Percentiles rank a stretch among this genome's conserved stretches.
Conservation (phyloP, 176 grass and related monocot species). For the Elymus sibiricus region DNA sequence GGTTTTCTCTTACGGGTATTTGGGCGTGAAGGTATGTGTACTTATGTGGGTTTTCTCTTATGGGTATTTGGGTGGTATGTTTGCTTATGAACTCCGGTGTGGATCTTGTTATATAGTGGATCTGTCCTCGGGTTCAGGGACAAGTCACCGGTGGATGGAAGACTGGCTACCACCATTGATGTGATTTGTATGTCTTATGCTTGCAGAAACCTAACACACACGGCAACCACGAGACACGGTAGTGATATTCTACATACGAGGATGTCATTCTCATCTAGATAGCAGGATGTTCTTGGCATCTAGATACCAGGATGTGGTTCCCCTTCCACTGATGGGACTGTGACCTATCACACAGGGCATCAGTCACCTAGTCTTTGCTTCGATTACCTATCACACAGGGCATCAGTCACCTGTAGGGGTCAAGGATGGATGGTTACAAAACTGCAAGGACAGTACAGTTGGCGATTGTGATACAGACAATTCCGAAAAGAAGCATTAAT, state of each 20-base stretch:
- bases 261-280: too few species aligned
- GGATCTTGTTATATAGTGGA: slow-evolving; percentile 16
- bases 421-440: too few species aligned
- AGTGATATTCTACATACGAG: not conserved
- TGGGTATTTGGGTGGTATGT: not conserved
- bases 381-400: too few species aligned
- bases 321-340: too few species aligned
- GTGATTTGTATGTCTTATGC: not conserved
- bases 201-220: not conserved
- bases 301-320: too few species aligned
- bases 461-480: too few species aligned
- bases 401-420: too few species aligned
- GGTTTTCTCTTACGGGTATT: not conserved
- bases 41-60: not conserved
- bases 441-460: too few species aligned
- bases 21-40: not conserved
- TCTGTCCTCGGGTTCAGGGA: not conserved
- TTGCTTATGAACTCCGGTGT: not conserved
- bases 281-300: too few species aligned
- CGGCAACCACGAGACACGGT: not conserved
- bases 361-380: too few species aligned
- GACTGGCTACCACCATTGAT: not conserved
- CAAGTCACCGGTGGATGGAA: not conserved
- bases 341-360: too few species aligned
- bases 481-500: too few species aligned